Conservation (phyloP, 192 early-diverging fungal genomes). For the Coemansia sp. region DNA sequence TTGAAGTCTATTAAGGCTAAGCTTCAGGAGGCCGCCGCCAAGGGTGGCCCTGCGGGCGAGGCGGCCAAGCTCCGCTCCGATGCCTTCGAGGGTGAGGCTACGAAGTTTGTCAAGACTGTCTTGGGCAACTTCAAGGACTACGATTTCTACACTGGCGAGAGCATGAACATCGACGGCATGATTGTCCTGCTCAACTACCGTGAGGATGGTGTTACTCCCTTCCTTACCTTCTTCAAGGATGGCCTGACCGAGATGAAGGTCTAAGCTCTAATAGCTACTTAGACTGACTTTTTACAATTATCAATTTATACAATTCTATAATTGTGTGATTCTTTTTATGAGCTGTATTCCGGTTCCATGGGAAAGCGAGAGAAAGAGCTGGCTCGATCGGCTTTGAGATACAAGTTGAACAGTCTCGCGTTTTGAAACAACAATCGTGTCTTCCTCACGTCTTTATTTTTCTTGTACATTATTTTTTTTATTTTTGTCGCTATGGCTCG, state of each 20-base stretch:
- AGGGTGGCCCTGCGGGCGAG: not conserved
- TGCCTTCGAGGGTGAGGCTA: constrained; percentile 66
- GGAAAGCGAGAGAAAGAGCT: not conserved
- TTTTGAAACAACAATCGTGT: not conserved
- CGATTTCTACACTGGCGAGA: constrained; percentile 88
- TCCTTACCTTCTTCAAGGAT: constrained; percentile 88
- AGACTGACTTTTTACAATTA: not conserved
- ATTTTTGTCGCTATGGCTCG: constrained; percentile 30
- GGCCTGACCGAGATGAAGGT: constrained; percentile 80
- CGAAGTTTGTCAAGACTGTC: constrained; percentile 74
- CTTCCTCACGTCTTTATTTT: not conserved
- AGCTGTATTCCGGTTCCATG: not conserved
- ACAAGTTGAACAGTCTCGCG: not conserved
- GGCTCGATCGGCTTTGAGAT: not conserved
- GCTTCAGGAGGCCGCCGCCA: constrained; percentile 40
- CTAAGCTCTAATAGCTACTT: constrained; percentile 16
- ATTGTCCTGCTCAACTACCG: constrained; percentile 92
- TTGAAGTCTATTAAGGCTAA: constrained; percentile 78
- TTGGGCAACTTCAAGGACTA: constrained; percentile 81
- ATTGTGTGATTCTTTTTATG: constrained; percentile 3
- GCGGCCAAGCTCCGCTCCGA: constrained; percentile 61
- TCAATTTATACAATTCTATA: constrained; percentile 7
- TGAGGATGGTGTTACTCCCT: constrained; percentile 90
- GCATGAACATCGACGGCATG: constrained; percentile 86
- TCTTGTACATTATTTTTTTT: not conserved